A percentile compares a stretch with the other conserved stretches of the same genome.
Conservation (phyloP, 352 stramenopile genomes). For the Peronospora destructor region DNA sequence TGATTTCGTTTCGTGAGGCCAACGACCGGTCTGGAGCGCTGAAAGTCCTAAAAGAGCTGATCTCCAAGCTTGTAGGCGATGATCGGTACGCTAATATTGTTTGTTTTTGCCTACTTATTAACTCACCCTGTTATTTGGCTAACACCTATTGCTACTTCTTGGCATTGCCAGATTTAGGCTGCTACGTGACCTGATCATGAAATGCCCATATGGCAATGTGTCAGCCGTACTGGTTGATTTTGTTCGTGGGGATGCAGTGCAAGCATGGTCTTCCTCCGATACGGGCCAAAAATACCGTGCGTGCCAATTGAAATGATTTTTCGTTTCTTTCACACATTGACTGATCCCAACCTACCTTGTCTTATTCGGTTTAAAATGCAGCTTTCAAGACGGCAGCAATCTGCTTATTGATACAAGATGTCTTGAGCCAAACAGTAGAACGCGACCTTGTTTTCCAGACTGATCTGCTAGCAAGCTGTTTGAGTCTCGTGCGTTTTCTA, state of each 20-base stretch:
- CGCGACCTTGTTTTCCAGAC: slow-evolving; percentile 53
- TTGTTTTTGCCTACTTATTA: background rate
- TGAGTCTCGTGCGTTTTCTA: slow-evolving; percentile 61
- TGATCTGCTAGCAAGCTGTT: slow-evolving; percentile 57
- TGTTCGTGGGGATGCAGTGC: slow-evolving; percentile 40
- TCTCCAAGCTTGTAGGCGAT: slow-evolving; percentile 29
- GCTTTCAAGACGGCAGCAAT: slow-evolving; percentile 28
- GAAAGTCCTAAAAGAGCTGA: slow-evolving; percentile 28
- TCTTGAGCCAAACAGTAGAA: slow-evolving; percentile 39
- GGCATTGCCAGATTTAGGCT: slow-evolving; percentile 37
- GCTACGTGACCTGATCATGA: slow-evolving; percentile 32
- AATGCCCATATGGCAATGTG: slow-evolving; percentile 73
- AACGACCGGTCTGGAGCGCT: slow-evolving; percentile 37
- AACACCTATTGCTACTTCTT: slow-evolving; percentile 1
- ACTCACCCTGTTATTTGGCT: background rate
- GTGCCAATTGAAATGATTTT: slow-evolving; percentile 2
- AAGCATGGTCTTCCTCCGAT: slow-evolving; percentile 30
- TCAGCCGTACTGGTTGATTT: slow-evolving; percentile 56
- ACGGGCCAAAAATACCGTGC: slow-evolving; percentile 22
- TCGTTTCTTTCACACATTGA: background rate
- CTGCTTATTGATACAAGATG: slow-evolving; percentile 25
- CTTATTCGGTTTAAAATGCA: slow-evolving; percentile 6
- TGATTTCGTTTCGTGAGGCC: slow-evolving; percentile 52
- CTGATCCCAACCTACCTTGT: slow-evolving; percentile 3
- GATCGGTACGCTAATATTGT: slow-evolving; percentile 27